Base-by-base conservation (phyloP, 2,329 filamentous ascomycete genomes). In the Beauveria scarabaeidicola region DNA sequence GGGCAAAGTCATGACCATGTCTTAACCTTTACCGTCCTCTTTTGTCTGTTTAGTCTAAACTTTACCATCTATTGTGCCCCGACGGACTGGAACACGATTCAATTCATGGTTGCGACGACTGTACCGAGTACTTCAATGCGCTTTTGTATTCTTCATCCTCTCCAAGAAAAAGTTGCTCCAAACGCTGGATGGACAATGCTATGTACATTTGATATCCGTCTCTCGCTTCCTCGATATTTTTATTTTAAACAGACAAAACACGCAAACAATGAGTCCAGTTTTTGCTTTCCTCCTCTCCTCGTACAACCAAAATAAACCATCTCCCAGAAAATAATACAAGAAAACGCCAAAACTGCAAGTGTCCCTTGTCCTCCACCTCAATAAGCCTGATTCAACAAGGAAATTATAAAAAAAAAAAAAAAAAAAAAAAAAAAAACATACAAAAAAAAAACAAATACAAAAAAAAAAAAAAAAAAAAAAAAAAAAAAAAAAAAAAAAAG, bases 151-250 rank as follows among this genome's bases (percentile, higher is more conserved):
- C 32, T 53, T 21, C 41, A 17, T 48, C 50, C 36, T 57, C 52
- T 56, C 58, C 52, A 57, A 57, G 23, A 55, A 56, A 44, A 32
- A 50, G 40, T 15, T 32, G 25, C 36, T 46, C 36, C 46, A 10
- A 44, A 19, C 40, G 25, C 48, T 32, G 5, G 48, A 44, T 44
- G 58, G 52, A 43, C 27, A 41, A 56, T 57, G 52, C 52, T 60
- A 61, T 61, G 43, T 58, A 61, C 55, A 59, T 50, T 52, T 55
- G 43, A 50, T 44, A 61, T 51, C 55, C 48, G 46, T 46, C 57
- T 59, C 50, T 46, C 55, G 15, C 54, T 40, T 36, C 40, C 47
- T 32, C 38, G 21, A 13, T n/a, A n/a, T n/a, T 25, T 48, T 27
- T 27, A 2, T n/a, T 40, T 10, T 32, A 6, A 38, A 19, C 29